These are phyloP conservation scores for Teratosphaeria viscida DNA, from an alignment of 2,329 filamentous ascomycete species.

Conservation along the genomic window DNA sequence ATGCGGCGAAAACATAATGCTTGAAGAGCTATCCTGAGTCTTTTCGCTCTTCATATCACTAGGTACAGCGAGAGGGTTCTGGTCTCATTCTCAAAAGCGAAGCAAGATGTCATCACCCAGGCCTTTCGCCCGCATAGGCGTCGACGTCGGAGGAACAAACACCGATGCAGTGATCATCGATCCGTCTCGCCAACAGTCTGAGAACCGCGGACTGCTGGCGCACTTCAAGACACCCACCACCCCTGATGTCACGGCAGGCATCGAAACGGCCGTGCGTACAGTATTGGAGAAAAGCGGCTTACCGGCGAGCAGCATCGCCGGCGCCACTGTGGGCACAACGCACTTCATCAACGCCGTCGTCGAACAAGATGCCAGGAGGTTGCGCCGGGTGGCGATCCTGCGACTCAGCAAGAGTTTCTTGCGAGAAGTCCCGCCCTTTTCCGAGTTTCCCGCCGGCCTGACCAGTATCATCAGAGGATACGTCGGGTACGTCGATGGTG, in stretches of 20 bases:
- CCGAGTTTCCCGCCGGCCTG: constrained; percentile 20
- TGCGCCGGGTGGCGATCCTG: constrained; percentile 44
- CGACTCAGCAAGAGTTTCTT: constrained; percentile 28
- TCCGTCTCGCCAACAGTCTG: constrained; percentile 15
- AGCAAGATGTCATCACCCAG: not conserved
- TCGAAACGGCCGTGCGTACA: constrained; percentile 28
- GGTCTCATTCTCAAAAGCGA: not conserved
- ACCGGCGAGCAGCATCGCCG: constrained; percentile 23
- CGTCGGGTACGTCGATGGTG: constrained; percentile 38
- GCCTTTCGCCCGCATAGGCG: constrained; percentile 26
- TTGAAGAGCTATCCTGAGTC: not conserved
- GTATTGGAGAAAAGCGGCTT: constrained; percentile 27
- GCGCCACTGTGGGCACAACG: constrained; percentile 43
- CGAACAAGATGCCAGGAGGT: constrained; percentile 33
- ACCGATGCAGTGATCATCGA: constrained; percentile 25
- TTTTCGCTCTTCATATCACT: not conserved
- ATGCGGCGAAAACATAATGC: not conserved
- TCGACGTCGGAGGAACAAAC: constrained; percentile 33
- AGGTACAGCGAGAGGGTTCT: not conserved
- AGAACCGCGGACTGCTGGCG: constrained; percentile 20
- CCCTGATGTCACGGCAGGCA: constrained; percentile 32
- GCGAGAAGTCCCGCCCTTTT: constrained; percentile 23
- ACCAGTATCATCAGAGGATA: constrained; percentile 24
- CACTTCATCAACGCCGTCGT: constrained; percentile 28
- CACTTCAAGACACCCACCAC: constrained; percentile 27